Conservation (phyloP, 1,139 yeast species). For the Sporopachydermia cereana region DNA sequence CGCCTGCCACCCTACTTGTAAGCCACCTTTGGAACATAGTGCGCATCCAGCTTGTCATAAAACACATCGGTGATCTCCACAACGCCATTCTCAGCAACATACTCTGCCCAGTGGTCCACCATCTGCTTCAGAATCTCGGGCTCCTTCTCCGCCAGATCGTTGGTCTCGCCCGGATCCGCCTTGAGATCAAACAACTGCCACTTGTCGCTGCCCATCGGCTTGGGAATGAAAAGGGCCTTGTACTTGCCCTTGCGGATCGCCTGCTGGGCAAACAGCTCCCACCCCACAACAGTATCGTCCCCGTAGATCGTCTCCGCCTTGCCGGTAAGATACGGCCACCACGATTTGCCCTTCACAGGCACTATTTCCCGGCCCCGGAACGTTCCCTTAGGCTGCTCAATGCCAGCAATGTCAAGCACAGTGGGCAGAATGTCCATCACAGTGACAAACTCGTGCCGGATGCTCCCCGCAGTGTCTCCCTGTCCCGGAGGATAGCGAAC, state of each 20-base stretch:
- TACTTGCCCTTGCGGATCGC: slow-evolving; percentile 41
- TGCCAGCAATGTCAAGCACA: slow-evolving; percentile 35
- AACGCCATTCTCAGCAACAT: slow-evolving; percentile 44
- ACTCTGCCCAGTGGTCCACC: slow-evolving; percentile 38
- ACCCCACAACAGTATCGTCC: slow-evolving; percentile 40
- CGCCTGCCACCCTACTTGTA: not conserved
- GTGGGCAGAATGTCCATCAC: slow-evolving; percentile 52
- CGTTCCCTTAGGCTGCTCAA: slow-evolving; percentile 14
- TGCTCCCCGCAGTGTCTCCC: slow-evolving; percentile 19
- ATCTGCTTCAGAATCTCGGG: slow-evolving; percentile 29
- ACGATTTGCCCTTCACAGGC: slow-evolving; percentile 32
- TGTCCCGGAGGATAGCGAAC: slow-evolving; percentile 29
- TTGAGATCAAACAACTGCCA: slow-evolving; percentile 40
- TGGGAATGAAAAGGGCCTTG: slow-evolving; percentile 38
- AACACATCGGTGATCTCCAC: slow-evolving; percentile 25
- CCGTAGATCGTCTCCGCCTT: slow-evolving; percentile 26
- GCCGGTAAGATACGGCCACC: slow-evolving; percentile 26
- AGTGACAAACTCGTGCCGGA: slow-evolving; percentile 33
- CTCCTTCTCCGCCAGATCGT: slow-evolving; percentile 27
- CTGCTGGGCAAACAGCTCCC: slow-evolving; percentile 47
- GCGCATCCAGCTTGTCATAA: not conserved
- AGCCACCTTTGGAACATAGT: not conserved
- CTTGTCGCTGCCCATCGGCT: slow-evolving; percentile 35
- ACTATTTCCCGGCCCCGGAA: slow-evolving; percentile 32
- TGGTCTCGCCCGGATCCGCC: slow-evolving; percentile 37